Conservation (phyloP, 2,329 filamentous ascomycete species). For the Metarhizium robertsii region DNA sequence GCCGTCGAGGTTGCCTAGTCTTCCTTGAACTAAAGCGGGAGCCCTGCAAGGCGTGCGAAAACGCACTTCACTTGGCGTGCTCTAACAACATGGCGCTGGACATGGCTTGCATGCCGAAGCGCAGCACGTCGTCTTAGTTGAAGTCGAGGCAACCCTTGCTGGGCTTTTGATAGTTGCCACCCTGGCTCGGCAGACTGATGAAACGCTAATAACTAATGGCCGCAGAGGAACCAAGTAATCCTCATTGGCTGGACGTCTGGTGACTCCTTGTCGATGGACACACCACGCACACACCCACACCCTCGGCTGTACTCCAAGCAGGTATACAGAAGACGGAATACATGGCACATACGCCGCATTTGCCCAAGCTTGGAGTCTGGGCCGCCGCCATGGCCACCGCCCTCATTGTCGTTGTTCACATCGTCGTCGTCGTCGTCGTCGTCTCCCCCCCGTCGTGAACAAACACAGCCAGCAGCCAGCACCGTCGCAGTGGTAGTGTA, state of each 20-base stretch:
- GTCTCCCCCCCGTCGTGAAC: too few relatives aligned
- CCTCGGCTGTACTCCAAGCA: not conserved
- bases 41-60: not conserved
- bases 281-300: constrained; percentile 5
- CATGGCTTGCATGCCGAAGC: not conserved
- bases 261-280: constrained; percentile 12
- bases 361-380: not conserved
- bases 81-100: not conserved
- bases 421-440: too few relatives aligned
- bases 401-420: too few relatives aligned
- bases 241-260: constrained; percentile 12
- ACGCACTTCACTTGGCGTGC: too few relatives aligned
- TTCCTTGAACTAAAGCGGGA: too few relatives aligned
- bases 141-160: not conserved
- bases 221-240: constrained; percentile 18
- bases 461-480: not conserved
- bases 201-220: constrained; percentile 18
- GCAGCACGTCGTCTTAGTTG: too few relatives aligned
- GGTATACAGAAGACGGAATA: not conserved
- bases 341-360: not conserved
- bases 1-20: too few relatives aligned
- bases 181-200: constrained; percentile 21
- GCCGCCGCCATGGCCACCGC: too few relatives aligned
- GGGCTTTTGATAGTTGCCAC: constrained; percentile 17
- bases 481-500: not conserved